phyloP scores from a whole-genome alignment of 2,329 filamentous ascomycete genomes.

The Sporothrix mexicana region DNA sequence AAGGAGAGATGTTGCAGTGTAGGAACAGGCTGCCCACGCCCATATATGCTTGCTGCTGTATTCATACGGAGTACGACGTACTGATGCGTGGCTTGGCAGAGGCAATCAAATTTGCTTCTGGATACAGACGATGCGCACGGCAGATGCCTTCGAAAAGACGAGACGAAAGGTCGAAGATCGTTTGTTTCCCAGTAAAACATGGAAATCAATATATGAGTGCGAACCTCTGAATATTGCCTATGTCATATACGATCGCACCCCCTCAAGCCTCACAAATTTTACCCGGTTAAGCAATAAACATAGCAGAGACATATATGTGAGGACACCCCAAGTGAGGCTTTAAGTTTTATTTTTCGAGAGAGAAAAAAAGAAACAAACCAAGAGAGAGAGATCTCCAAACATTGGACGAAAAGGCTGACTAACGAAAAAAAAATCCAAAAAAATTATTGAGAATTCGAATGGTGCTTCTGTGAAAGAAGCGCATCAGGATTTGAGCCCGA shows the following conservation, averaged over 20 bases:
- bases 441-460: constrained; percentile 32
- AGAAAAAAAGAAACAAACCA: not conserved
- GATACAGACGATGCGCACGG: not conserved
- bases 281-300: not conserved
- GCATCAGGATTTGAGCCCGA: constrained; percentile 53
- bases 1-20: not conserved
- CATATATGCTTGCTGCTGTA: not conserved
- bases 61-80: not conserved
- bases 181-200: constrained; percentile 7
- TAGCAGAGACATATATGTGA: too few relatives aligned
- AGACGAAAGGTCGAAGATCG: constrained; percentile 3
- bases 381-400: not conserved
- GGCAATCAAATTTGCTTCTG: not conserved
- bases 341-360: too few relatives aligned
- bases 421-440: not conserved
- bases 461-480: constrained; percentile 33
- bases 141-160: not conserved
- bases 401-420: too few relatives aligned
- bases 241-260: not conserved
- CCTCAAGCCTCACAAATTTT: not conserved
- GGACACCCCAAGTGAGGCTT: too few relatives aligned
- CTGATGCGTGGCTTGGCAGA: not conserved
- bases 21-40: not conserved
- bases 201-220: constrained; percentile 8
- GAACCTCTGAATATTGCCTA: not conserved